Percentiles rank a stretch among this genome's conserved stretches.
These are phyloP conservation scores for Ensete glaucum DNA, from an alignment of 176 grass and related monocot species.

Conservation along the genomic window DNA sequence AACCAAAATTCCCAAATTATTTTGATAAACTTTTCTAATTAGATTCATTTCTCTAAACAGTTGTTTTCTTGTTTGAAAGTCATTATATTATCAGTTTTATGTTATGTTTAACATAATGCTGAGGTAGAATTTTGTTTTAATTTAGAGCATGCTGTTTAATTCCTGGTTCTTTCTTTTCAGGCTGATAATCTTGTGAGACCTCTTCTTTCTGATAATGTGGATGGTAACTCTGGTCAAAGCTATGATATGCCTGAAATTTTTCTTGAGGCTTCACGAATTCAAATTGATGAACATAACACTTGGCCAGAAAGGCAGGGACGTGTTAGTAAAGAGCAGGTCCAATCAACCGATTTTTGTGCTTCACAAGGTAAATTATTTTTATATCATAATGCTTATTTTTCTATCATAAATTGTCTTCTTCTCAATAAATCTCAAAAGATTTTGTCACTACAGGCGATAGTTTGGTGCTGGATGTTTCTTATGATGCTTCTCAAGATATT, in stretches of 20 bases:
- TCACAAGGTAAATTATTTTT: conserved; percentile 38
- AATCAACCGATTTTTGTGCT: conserved; percentile 28
- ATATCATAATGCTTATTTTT: neutral
- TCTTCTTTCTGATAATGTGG: conserved; percentile 46
- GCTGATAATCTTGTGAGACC: conserved; percentile 59
- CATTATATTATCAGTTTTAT: neutral
- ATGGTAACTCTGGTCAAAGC: conserved; percentile 20
- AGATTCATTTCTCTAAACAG: too few species aligned
- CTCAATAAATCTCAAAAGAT: conserved; percentile 10
- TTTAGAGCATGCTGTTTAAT: neutral
- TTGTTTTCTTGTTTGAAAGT: too few species aligned
- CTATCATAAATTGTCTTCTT: conserved; percentile 5
- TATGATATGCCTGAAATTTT: conserved; percentile 35
- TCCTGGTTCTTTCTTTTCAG: conserved; percentile 35
- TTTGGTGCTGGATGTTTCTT: conserved; percentile 51
- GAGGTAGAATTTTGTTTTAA: neutral
- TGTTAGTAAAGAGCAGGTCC: conserved; percentile 34
- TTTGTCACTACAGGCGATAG: conserved; percentile 50
- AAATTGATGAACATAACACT: conserved; percentile 48
- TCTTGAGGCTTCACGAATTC: conserved; percentile 46
- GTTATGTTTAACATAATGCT: neutral
- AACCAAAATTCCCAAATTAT: too few species aligned
- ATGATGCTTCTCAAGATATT: conserved; percentile 39
- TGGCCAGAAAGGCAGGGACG: conserved; percentile 33
- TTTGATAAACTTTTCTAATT: too few species aligned